Evolutionary conservation across 257 asterid genomes (phyloP).

Genomic region (Solanum pimpinellifolium): DNA sequence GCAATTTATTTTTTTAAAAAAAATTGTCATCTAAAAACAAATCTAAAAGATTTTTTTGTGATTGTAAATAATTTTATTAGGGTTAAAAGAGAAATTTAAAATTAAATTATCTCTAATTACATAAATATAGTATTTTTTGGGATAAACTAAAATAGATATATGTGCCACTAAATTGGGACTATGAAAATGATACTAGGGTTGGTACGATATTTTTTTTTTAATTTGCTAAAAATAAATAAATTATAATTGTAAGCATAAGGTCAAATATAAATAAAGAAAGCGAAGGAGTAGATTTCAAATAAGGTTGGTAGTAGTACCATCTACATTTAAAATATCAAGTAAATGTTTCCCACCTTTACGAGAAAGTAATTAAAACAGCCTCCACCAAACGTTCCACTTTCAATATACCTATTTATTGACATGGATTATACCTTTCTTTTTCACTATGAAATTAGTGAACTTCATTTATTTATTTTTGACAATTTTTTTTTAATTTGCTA

Average conservation of each 20-base stretch:
- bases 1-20: not conserved
- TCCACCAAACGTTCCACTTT: not conserved
- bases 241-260: not conserved
- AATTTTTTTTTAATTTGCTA: no score
- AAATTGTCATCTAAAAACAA: no score
- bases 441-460: not conserved
- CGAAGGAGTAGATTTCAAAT: not conserved
- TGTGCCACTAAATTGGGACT: not conserved
- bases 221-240: not conserved
- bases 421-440: not conserved
- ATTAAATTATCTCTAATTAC: no score
- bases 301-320: not conserved
- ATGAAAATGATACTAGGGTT: not conserved
- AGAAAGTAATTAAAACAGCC: not conserved
- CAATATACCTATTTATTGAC: not conserved
- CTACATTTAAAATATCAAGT: not conserved
- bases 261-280: not conserved
- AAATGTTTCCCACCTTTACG: not conserved
- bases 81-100: no score
- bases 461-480: not conserved
- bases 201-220: no score
- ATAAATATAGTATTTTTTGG: no score
- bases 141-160: not conserved
- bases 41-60: no score
- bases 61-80: no score